Evolutionary conservation across 768 basidiomycete species (phyloP), one percentile per base, ranked within the genome.

Genomic region (Mycena pura): DNA sequence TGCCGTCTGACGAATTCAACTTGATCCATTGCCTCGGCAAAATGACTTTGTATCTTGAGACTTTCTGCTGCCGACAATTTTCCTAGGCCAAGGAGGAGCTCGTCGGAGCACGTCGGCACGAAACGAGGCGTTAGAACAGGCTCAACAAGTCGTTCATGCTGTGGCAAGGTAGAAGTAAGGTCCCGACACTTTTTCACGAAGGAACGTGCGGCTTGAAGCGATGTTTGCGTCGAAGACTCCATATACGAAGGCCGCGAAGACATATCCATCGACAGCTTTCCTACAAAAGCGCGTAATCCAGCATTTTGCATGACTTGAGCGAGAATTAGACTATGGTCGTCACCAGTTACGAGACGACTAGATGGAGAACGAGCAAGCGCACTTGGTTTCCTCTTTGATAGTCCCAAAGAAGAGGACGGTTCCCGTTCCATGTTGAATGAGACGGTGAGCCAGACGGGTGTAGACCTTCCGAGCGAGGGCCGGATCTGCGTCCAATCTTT

Each of bases 51-150:
- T 0, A 94, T 76, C 45, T 82, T 80, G 9, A 89, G 71, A n/a
- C 74, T 72, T 38, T 79, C 70, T 29, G 72, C 69, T 24, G 73
- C 60, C 0, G 88, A 81, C 1, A 95, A 74, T 8, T 78, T 70
- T 4, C 86, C 88, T 0, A 96, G 78, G 9, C 86, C 88, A 9
- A 63, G 62, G 0, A 96, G 80, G 28, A 95, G 78, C 41, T 82
- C 85, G 48, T 91, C 79, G 2, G 92, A 90, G 71, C 93, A 96
- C 0, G 93, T 93, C 1, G 95, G 95, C 3, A 96, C 88, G 64
- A 96, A 96, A 17, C 95, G 86, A 0, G 95, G 95, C 0, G 95
- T 95, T 54, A 96, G 73, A 10, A 96, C 91, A 1, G 95, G 95
- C 57, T 90, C 84, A 5, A 95, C 82, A 9, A 92, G 79, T 10